These are phyloP conservation scores for Pestalotiopsis sp. DNA, from an alignment of 2,329 filamentous ascomycete species.

Conservation along the genomic window DNA sequence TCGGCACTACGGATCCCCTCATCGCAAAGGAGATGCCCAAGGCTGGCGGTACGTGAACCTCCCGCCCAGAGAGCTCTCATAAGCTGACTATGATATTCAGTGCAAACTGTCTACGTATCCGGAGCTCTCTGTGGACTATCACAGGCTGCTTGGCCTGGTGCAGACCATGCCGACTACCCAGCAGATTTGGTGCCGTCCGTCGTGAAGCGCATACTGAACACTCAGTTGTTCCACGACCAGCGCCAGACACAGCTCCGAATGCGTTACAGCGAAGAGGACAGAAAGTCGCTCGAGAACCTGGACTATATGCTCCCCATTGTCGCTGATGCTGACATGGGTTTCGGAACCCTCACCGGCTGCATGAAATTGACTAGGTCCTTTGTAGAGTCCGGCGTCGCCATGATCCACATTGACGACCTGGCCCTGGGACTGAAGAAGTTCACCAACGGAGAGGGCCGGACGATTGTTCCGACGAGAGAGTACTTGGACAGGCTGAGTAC, in stretches of 20 bases:
- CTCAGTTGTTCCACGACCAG: constrained; percentile 18
- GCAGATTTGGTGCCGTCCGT: constrained; percentile 17
- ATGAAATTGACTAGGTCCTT: constrained; percentile 42
- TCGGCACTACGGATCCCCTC: constrained; percentile 16
- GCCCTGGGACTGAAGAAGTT: constrained; percentile 47
- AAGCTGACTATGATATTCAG: neutral
- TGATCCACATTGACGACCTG: constrained; percentile 45
- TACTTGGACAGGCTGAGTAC: constrained; percentile 38
- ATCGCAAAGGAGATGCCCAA: constrained; percentile 18
- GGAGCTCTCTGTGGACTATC: constrained; percentile 16
- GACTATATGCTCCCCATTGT: constrained; percentile 43
- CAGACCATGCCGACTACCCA: constrained; percentile 19
- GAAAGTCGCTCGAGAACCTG: constrained; percentile 35
- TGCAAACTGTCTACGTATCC: constrained; percentile 18
- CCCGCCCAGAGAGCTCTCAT: too few species aligned
- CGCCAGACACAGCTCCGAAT: constrained; percentile 11
- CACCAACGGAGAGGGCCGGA: constrained; percentile 40
- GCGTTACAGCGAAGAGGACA: constrained; percentile 23
- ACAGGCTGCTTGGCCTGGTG: constrained; percentile 15
- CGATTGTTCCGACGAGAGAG: constrained; percentile 41
- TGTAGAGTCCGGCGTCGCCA: constrained; percentile 43
- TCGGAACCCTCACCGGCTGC: constrained; percentile 39
- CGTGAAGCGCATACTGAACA: constrained; percentile 17
- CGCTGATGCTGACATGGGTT: constrained; percentile 45
- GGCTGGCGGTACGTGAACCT: neutral